A percentile compares a stretch with the other conserved stretches of the same genome.
Conservation (phyloP, 768 basidiomycete genomes). For the Boletellus emodensis region DNA sequence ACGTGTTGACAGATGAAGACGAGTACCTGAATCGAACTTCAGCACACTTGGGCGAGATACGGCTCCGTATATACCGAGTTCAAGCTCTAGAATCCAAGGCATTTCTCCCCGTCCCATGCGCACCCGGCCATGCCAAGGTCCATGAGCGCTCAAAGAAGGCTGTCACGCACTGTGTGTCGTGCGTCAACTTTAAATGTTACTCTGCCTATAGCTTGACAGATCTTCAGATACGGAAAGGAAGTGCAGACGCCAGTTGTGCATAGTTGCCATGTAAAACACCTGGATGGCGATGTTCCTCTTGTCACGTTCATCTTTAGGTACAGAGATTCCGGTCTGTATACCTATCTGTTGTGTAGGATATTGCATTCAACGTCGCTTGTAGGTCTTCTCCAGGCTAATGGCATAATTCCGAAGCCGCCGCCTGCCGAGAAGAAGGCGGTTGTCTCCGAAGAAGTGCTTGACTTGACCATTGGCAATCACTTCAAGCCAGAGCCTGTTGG, state of each 20-base stretch:
- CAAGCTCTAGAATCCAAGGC: accelerated
- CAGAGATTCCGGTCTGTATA: constrained; percentile 24
- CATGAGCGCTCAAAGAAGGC: constrained; percentile 32
- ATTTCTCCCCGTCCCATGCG: background rate
- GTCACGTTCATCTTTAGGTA: constrained; percentile 31
- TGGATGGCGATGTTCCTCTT: constrained; percentile 18
- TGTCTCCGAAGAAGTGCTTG: constrained; percentile 15
- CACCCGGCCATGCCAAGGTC: constrained; percentile 14
- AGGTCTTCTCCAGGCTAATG: constrained; percentile 29
- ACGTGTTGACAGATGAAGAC: constrained; percentile 25
- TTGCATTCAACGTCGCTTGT: background rate
- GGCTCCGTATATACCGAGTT: constrained; percentile 7
- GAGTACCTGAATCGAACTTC: constrained; percentile 16
- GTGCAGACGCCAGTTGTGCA: background rate
- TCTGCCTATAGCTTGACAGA: background rate
- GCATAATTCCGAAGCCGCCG: constrained; percentile 20
- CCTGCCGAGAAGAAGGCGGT: background rate
- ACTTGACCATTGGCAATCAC: constrained; percentile 14
- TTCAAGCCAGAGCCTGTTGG: constrained; percentile 9
- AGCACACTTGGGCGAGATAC: constrained; percentile 21
- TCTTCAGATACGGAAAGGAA: constrained; percentile 24
- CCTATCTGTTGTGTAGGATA: background rate
- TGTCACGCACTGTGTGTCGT: constrained; percentile 28
- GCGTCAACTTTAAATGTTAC: constrained; percentile 1
- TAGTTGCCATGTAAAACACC: background rate